phyloP scores from a whole-genome alignment of 164 flowering plant species.

The Sedum album region DNA sequence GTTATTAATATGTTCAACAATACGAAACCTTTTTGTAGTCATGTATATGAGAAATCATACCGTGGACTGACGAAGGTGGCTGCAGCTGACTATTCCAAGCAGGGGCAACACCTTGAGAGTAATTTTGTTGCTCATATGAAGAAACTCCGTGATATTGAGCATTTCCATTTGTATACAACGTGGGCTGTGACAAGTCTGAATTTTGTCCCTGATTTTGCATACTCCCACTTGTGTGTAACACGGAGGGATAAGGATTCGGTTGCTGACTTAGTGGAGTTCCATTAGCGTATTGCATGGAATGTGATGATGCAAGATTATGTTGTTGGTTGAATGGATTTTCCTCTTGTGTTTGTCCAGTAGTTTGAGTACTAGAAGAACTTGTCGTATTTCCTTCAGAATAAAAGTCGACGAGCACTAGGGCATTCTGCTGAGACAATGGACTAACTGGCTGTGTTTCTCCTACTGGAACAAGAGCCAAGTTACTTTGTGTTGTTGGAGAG shows the following conservation, averaged over 20 bases:
- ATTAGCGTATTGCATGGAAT: background rate
- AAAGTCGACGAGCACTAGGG: constrained; percentile 5
- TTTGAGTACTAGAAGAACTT: constrained; percentile 1
- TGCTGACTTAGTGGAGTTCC: constrained; percentile 16
- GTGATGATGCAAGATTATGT: background rate
- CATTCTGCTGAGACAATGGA: background rate
- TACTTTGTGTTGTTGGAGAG: background rate
- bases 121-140: constrained; percentile 38
- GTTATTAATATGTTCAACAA: background rate
- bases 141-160: constrained; percentile 28
- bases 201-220: background rate
- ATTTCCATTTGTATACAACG: constrained; percentile 11
- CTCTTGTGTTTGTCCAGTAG: background rate
- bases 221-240: background rate
- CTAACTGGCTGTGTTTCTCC: constrained; percentile 5
- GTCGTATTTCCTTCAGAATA: background rate
- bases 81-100: constrained; percentile 69
- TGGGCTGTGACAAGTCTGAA: background rate
- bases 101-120: constrained; percentile 33
- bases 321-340: background rate
- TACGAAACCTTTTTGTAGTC: no score
- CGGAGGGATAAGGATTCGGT: background rate
- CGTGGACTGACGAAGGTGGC: constrained; percentile 3
- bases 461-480: constrained; percentile 7
- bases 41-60: constrained; percentile 8